Conservation (phyloP, 2,329 filamentous ascomycete genomes). For the Colletotrichum simmondsii region DNA sequence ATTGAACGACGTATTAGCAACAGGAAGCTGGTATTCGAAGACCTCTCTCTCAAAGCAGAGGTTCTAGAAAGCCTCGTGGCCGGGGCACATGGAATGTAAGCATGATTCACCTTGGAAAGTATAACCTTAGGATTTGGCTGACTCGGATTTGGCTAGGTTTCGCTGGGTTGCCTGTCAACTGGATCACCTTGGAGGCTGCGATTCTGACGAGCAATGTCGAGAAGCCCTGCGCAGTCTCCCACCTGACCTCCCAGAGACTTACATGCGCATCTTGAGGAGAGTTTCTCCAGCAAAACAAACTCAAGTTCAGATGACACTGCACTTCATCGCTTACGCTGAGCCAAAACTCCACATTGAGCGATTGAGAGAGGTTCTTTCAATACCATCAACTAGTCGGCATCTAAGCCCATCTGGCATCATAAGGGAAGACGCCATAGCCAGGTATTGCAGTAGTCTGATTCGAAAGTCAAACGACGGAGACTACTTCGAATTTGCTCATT, state of each 20-base stretch:
- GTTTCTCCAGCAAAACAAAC: neutral
- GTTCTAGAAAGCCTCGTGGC: neutral
- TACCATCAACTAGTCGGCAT: neutral
- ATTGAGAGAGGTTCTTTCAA: neutral
- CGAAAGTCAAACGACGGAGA: neutral
- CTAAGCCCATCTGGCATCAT: neutral
- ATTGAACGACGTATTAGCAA: neutral
- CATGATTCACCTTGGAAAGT: accelerated
- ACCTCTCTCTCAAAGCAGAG: neutral
- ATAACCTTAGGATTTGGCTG: neutral
- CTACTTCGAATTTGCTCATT: neutral
- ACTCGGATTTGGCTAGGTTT: neutral
- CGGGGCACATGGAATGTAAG: neutral
- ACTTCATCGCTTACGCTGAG: neutral
- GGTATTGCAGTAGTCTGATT: neutral
- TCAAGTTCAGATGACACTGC: neutral
- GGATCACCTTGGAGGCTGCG: neutral
- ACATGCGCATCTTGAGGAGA: neutral
- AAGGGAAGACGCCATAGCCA: neutral
- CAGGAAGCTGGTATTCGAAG: neutral
- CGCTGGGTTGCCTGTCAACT: conserved; percentile 23
- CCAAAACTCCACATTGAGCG: accelerated
- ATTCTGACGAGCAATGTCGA: neutral
- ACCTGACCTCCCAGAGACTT: neutral
- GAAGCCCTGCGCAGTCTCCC: neutral